Evolutionary conservation across 257 asterid species (phyloP), one percentile per base, ranked within the genome.

Genomic region (Catharanthus roseus): DNA sequence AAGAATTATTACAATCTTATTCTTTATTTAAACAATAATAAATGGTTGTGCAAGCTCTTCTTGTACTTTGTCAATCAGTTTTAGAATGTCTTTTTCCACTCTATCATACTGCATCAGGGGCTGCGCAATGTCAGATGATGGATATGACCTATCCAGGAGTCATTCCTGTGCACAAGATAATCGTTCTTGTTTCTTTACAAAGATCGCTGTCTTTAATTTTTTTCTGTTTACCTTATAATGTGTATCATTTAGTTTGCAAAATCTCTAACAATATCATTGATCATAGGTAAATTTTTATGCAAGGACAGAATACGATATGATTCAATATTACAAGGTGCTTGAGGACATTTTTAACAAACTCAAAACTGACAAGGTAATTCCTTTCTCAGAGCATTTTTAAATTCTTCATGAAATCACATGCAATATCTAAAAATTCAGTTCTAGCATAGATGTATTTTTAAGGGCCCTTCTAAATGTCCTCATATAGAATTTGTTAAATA

Each of bases 101-200:
- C 23, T 77, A 49, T 66, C 77, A 92, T 97, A 96, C 91, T 75
- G 95, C 95, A 41, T 90, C 98, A 44, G 98, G 98, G 50, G 98
- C 98, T 60, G 95, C 88, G 68, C 98, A 92, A 72, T 92, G 98
- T 68, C 98, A 92, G 85, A 81, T 92, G 95, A 88, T 92, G 86
- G 98, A 92, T 80, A 86, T 87, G 95, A 84, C 91, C 70, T 81
- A 83, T 75, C 92, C 97, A 33, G 98, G 97, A 70, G 83, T 86
- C 58, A 97, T 92, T 83, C 98, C 98, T 3, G 90, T 92, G 92
- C 98, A 92, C 84, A 92, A 90, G 91, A 97, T 91, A 72, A 72
- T 41, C 26, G n/a, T 24, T 33, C 24, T 19, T 60, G 9, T 77
- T 71, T 29, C 12, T 80, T 67, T 15, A 1, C 28, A 18, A 34